These are phyloP conservation scores for Microthyrium microscopicum DNA, from an alignment of 2,329 filamentous ascomycete species.

Conservation along the genomic window DNA sequence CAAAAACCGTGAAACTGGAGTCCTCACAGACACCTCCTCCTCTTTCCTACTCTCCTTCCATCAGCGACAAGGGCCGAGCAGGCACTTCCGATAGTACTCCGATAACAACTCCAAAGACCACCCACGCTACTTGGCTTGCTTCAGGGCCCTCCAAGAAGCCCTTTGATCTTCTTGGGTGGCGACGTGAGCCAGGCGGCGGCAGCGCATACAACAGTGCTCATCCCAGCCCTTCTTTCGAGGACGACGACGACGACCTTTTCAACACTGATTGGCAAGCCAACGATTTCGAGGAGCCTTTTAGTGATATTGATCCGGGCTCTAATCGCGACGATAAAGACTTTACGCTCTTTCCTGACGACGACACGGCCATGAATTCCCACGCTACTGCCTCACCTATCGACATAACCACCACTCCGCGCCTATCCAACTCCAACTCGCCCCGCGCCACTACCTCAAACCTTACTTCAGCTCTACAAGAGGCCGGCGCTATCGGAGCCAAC, in stretches of 20 bases:
- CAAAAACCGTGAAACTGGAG: too few species aligned
- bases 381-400: constrained; percentile 32
- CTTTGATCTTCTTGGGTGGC: constrained; percentile 14
- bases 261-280: too few species aligned
- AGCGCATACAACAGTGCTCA: constrained; percentile 5
- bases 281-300: too few species aligned
- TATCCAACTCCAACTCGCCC: constrained; percentile 38
- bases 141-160: constrained; percentile 17
- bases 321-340: constrained; percentile 26
- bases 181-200: neutral
- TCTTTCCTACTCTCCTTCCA: constrained; percentile 33
- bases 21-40: constrained; percentile 23
- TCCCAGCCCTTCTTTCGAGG: constrained; percentile 23
- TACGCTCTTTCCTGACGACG: constrained; percentile 21
- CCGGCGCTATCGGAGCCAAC: constrained; percentile 15
- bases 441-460: constrained; percentile 46
- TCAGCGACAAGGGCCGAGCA: constrained; percentile 29
- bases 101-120: constrained; percentile 22
- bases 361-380: neutral
- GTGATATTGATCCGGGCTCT: too few species aligned
- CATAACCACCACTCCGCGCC: constrained; percentile 36
- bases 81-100: constrained; percentile 37
- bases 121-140: constrained; percentile 24
- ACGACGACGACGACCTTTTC: constrained; percentile 16
- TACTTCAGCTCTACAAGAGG: constrained; percentile 41